phyloP scores from a whole-genome alignment of 2,329 filamentous ascomycete genomes.

The Akanthomyces dipterigenus region DNA sequence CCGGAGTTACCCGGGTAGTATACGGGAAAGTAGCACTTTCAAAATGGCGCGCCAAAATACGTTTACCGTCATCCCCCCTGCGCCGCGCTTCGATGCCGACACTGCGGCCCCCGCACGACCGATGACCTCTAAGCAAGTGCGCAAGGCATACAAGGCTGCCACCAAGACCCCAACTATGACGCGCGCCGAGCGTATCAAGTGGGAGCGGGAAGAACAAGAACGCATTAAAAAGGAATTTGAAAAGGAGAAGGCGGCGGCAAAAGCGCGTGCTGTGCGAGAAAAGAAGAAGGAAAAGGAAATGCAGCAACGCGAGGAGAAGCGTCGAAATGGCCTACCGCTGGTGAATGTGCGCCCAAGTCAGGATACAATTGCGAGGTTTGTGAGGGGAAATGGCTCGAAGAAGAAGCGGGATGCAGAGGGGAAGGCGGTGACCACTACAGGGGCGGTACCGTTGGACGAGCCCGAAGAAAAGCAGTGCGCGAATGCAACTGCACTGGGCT shows the following conservation, averaged over 20 bases:
- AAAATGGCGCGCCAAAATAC: slow-evolving; percentile 35
- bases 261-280: slow-evolving; percentile 44
- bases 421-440: slow-evolving; percentile 1
- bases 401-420: slow-evolving; percentile 24
- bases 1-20: background rate
- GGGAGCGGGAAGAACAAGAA: slow-evolving; percentile 45
- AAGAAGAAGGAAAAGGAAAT: slow-evolving; percentile 49
- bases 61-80: slow-evolving; percentile 36
- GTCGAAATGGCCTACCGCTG: slow-evolving; percentile 45
- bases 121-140: slow-evolving; percentile 38
- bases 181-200: slow-evolving; percentile 31
- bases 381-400: slow-evolving; percentile 28
- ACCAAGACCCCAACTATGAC: slow-evolving; percentile 31
- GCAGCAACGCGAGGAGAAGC: slow-evolving; percentile 42
- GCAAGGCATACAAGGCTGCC: slow-evolving; percentile 30
- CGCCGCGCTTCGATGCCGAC: slow-evolving; percentile 17
- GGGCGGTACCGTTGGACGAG: slow-evolving; percentile 6
- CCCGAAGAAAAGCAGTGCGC: slow-evolving; percentile 11
- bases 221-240: slow-evolving; percentile 47
- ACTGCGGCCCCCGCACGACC: slow-evolving; percentile 20
- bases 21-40: background rate
- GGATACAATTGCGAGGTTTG: slow-evolving; percentile 48
- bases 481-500: background rate
- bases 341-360: slow-evolving; percentile 51
- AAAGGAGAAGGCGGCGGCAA: slow-evolving; percentile 40